Percentiles rank a stretch among this genome's conserved stretches.
These are phyloP conservation scores for Entophlyctis luteolus DNA, from an alignment of 192 early-diverging fungal species.

Conservation along the genomic window DNA sequence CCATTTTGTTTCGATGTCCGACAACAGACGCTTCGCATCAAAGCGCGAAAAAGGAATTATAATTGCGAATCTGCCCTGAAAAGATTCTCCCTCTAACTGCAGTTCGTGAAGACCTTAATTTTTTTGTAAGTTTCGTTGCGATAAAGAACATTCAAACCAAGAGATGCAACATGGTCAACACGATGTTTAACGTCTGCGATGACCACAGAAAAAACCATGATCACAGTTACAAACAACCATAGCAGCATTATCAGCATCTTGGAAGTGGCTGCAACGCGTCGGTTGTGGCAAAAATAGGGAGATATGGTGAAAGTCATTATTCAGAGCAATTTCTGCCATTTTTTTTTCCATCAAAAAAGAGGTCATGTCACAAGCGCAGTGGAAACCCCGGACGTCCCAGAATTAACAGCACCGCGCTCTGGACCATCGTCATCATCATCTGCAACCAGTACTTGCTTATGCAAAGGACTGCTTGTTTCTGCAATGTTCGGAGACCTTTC, in stretches of 20 bases:
- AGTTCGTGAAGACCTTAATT: constrained; percentile 13
- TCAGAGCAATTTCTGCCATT: not conserved
- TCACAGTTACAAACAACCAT: not conserved
- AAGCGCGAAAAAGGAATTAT: constrained; percentile 26
- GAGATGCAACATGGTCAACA: not conserved
- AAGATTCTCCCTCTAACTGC: constrained; percentile 9
- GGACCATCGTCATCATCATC: not conserved
- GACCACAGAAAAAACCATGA: not conserved
- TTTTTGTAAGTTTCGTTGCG: not conserved
- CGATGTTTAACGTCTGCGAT: no score
- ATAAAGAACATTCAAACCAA: not conserved
- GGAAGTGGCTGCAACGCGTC: not conserved
- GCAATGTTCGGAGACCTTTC: not conserved
- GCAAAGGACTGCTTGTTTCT: constrained; percentile 5
- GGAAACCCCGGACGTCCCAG: constrained; percentile 13
- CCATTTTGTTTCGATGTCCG: constrained; percentile 24
- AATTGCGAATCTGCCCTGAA: constrained; percentile 19
- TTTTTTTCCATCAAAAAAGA: not conserved
- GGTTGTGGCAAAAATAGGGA: not conserved
- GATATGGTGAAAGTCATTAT: not conserved
- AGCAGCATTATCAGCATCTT: constrained; percentile 5
- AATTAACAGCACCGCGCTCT: not conserved
- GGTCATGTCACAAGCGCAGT: not conserved
- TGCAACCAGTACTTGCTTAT: constrained; percentile 4
- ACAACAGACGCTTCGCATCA: constrained; percentile 11